phyloP scores from a whole-genome alignment of 2,329 filamentous ascomycete genomes.

The Ceratocystis destructans region DNA sequence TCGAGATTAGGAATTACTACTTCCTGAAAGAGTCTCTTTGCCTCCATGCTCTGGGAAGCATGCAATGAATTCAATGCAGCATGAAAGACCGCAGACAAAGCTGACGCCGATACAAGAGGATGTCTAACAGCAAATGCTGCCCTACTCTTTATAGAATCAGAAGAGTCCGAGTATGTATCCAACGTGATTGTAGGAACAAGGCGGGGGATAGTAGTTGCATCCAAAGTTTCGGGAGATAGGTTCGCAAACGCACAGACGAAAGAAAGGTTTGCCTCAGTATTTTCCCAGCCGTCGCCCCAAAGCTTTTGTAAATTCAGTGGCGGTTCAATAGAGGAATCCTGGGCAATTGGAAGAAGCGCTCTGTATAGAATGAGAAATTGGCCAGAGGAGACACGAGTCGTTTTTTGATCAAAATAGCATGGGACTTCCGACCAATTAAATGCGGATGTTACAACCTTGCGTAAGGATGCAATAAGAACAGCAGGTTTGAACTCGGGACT shows the following conservation, averaged over 20 bases:
- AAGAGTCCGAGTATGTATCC: conserved; percentile 39
- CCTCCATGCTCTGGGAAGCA: conserved; percentile 49
- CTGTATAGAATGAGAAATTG: conserved; percentile 76
- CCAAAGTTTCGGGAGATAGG: conserved; percentile 58
- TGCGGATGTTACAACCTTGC: conserved; percentile 46
- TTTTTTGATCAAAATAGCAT: conserved; percentile 64
- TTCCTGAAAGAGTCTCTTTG: conserved; percentile 51
- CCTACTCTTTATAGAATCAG: conserved; percentile 37
- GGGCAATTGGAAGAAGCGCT: conserved; percentile 59
- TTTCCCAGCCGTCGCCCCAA: conserved; percentile 83
- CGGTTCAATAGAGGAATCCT: conserved; percentile 37
- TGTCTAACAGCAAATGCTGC: conserved; percentile 58
- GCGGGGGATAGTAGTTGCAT: conserved; percentile 72
- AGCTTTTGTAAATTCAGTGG: conserved; percentile 70
- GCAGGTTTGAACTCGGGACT: conserved; percentile 40
- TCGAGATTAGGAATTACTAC: conserved; percentile 61
- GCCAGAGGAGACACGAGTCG: conserved; percentile 57
- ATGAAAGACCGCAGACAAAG: conserved; percentile 56
- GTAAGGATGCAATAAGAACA: conserved; percentile 47
- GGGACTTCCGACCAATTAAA: conserved; percentile 63
- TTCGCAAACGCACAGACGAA: conserved; percentile 81
- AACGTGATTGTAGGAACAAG: conserved; percentile 63
- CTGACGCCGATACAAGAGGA: conserved; percentile 76
- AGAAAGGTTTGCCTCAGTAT: conserved; percentile 79
- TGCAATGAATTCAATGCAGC: conserved; percentile 48